Evolutionary conservation across 495 filamentous ascomycete species (phyloP), one percentile per base, ranked within the genome.

Genomic region (Penicilliopsis zonata): DNA sequence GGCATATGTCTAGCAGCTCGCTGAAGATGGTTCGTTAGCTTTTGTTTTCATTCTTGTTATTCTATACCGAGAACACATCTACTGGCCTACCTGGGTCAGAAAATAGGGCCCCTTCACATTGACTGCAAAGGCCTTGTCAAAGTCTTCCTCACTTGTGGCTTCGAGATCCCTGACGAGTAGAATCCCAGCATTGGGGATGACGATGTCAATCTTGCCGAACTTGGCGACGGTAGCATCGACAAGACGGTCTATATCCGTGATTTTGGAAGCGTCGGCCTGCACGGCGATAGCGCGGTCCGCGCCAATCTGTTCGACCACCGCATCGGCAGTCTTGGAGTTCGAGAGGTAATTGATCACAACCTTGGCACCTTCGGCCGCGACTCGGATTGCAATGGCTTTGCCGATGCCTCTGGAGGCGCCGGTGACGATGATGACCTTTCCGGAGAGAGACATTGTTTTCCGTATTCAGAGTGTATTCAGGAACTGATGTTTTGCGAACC

Each of bases 51-150:
- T 5, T 12, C 25, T 12, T 9, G 14, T 27, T 23, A 23, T n/a
- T 6, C 21, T 23, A 23, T 23, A 6, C n/a, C 6, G 6, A 23
- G 6, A 23, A n/a, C 21, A n/a, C 21, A 23, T n/a, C 21, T 23
- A 6, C 21, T 26, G 24, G 36, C 57, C 37, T 24, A 71, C 71
- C 56, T 80, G 66, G 2, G 62, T 59, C 10, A 82, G 52, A 38
- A 83, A 83, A 30, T 72, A 70, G 1, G 77, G 70, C 2, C 77
- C 78, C 42, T 80, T 82, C 34, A 82, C 76, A 49, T 82, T 82
- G 20, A 78, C 24, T 12, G 42, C 42, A 36, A 72, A 70, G 3
- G 52, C 57, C 7, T 33, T 41, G 37, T 80, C 78, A 36, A 72
- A 86, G 33, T 69, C 63, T 12, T 47, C 61, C 37, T 79, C 75